A percentile compares a stretch with the other conserved stretches of the same genome.
Evolutionary conservation across 2,329 filamentous ascomycete genomes (phyloP).

Genomic region (Fusarium lateritium): DNA sequence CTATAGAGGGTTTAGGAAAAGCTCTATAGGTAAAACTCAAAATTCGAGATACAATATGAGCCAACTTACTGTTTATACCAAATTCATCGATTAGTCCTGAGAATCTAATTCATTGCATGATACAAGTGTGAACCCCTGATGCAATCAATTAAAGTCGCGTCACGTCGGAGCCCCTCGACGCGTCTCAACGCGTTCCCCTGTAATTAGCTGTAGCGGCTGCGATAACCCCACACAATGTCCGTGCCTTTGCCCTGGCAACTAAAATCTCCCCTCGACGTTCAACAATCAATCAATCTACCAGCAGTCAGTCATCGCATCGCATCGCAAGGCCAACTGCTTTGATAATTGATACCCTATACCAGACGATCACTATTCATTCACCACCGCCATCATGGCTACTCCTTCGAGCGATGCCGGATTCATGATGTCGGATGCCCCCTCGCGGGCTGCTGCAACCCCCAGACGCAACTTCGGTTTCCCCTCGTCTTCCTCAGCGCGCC

Average conservation of each 20-base stretch:
- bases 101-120: too few relatives aligned
- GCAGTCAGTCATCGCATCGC: constrained; percentile 1
- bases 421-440: constrained; percentile 70
- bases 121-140: constrained; percentile 20
- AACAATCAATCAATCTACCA: constrained; percentile 21
- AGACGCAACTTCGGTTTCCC: constrained; percentile 60
- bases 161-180: constrained; percentile 51
- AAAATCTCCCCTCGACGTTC: constrained; percentile 45
- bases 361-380: constrained; percentile 7
- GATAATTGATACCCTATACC: not conserved
- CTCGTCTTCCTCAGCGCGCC: constrained; percentile 68
- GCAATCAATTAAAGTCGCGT: constrained; percentile 60
- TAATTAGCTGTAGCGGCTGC: constrained; percentile 13
- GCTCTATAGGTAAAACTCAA: too few relatives aligned
- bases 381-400: constrained; percentile 59
- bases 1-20: too few relatives aligned
- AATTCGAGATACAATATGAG: too few relatives aligned
- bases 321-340: constrained; percentile 5
- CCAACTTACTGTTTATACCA: too few relatives aligned
- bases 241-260: constrained; percentile 42
- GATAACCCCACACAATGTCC: constrained; percentile 31
- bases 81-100: too few relatives aligned
- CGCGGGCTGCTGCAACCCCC: constrained; percentile 60
- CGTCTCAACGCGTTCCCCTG: constrained; percentile 49
- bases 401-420: constrained; percentile 69